Evolutionary conservation across 768 basidiomycete species (phyloP).

Genomic region (Candolleomyces aberdarensis): DNA sequence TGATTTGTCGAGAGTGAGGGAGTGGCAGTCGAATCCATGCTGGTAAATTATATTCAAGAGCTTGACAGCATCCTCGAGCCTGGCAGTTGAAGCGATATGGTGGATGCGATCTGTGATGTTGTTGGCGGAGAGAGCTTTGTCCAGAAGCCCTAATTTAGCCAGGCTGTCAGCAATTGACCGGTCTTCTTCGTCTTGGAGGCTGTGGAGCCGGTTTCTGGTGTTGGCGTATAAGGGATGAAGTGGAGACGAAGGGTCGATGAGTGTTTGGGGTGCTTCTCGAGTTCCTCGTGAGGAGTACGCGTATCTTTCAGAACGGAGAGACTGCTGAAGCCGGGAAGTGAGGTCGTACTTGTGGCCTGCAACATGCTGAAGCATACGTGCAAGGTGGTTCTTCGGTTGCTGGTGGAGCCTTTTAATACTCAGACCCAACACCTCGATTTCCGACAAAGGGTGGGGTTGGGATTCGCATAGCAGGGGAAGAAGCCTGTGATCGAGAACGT

Average conservation of each 20-base stretch:
- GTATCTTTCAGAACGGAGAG: constrained; percentile 23
- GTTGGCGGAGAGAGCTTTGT: constrained; percentile 23
- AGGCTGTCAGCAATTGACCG: constrained; percentile 15
- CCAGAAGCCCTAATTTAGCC: constrained; percentile 24
- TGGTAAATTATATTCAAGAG: constrained; percentile 13
- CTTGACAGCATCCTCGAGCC: constrained; percentile 2
- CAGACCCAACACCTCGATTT: not conserved
- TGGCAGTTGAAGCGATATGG: constrained; percentile 22
- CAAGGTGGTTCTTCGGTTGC: not conserved
- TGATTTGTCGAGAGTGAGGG: not conserved
- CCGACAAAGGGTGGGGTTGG: not conserved
- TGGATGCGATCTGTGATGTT: constrained; percentile 34
- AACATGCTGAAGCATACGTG: constrained; percentile 9
- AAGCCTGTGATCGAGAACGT: not conserved
- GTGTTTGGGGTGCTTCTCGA: constrained; percentile 18
- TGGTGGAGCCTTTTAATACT: not conserved
- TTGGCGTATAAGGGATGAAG: constrained; percentile 24
- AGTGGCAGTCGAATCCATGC: constrained; percentile 15
- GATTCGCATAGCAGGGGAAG: not conserved
- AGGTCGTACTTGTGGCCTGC: constrained; percentile 19
- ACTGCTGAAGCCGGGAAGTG: constrained; percentile 21
- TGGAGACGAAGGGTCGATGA: constrained; percentile 29
- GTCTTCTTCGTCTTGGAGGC: constrained; percentile 1
- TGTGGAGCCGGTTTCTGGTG: constrained; percentile 13
- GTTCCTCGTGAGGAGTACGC: constrained; percentile 20